A percentile compares a stretch with the other conserved stretches of the same genome.
Evolutionary conservation across 1,284 basidiomycete species (phyloP).

Genomic region (Pseudozyma thailandica): DNA sequence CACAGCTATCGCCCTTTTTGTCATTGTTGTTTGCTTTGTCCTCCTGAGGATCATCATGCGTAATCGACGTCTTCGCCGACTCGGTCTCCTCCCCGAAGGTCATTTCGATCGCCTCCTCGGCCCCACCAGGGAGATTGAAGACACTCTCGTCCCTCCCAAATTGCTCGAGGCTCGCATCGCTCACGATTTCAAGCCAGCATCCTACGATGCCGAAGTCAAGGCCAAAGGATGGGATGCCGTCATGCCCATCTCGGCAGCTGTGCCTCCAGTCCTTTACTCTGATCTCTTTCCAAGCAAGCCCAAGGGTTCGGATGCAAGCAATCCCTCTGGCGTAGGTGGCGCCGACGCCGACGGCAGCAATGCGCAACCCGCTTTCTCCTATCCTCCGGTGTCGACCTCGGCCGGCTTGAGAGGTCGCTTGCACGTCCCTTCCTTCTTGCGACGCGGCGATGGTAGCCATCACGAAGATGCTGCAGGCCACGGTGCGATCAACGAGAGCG

Average conservation of each 20-base stretch:
- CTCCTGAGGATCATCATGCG: constrained; percentile 61
- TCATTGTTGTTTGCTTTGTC: constrained; percentile 62
- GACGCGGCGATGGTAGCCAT: constrained; percentile 21
- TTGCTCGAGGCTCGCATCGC: constrained; percentile 62
- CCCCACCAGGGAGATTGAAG: constrained; percentile 49
- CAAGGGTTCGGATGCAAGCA: constrained; percentile 3
- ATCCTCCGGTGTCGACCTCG: constrained; percentile 22
- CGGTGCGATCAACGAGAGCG: constrained; percentile 9
- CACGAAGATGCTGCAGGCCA: constrained; percentile 12
- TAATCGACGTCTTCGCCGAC: constrained; percentile 55
- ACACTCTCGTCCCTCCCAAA: constrained; percentile 55
- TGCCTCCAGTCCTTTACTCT: constrained; percentile 49
- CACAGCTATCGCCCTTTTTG: constrained; percentile 63
- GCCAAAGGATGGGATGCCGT: constrained; percentile 52
- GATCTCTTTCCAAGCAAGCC: constrained; percentile 32
- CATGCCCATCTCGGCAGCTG: constrained; percentile 58
- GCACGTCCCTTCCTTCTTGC: constrained; percentile 45
- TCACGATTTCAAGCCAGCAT: constrained; percentile 28
- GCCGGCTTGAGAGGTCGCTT: constrained; percentile 25
- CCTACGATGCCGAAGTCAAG: constrained; percentile 42
- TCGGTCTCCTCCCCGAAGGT: constrained; percentile 56
- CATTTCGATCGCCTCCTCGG: constrained; percentile 53
- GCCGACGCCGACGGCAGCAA: background rate
- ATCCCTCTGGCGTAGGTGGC: constrained; percentile 4
- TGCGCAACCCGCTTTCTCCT: constrained; percentile 23